Conservation (phyloP, 164 flowering plant genomes). For the Vitis cinerea region DNA sequence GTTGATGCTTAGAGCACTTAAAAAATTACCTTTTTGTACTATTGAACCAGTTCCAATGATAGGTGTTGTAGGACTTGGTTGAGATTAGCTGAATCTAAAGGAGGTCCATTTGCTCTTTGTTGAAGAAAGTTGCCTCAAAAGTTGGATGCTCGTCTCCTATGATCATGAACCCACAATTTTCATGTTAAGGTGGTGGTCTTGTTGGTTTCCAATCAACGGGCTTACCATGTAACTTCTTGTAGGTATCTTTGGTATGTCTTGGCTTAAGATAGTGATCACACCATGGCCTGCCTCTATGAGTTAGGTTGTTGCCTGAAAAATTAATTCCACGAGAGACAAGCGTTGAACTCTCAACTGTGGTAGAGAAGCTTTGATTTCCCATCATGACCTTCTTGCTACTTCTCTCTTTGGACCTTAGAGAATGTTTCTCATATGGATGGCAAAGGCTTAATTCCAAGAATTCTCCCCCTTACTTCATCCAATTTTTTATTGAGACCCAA, state of each 20-base stretch:
- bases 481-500: slow-evolving; percentile 8
- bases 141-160: too few species aligned
- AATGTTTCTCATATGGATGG: slow-evolving; percentile 7
- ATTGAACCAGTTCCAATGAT: background rate
- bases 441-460: slow-evolving; percentile 5
- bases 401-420: slow-evolving; percentile 9
- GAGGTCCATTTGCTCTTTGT: too few species aligned
- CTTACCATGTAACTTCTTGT: too few species aligned
- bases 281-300: too few species aligned
- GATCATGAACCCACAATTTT: too few species aligned
- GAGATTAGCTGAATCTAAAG: background rate
- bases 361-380: background rate
- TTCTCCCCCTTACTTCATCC: slow-evolving; percentile 8
- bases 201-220: too few species aligned
- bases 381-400: background rate
- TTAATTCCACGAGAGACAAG: too few species aligned
- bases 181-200: too few species aligned
- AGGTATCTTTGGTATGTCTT: too few species aligned
- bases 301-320: too few species aligned
- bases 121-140: background rate
- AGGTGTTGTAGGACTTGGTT: background rate
- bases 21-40: background rate
- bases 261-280: too few species aligned
- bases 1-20: background rate
- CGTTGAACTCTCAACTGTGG: too few species aligned